phyloP scores from a whole-genome alignment of 2,329 filamentous ascomycete species.

The Clonostachys rosea region DNA sequence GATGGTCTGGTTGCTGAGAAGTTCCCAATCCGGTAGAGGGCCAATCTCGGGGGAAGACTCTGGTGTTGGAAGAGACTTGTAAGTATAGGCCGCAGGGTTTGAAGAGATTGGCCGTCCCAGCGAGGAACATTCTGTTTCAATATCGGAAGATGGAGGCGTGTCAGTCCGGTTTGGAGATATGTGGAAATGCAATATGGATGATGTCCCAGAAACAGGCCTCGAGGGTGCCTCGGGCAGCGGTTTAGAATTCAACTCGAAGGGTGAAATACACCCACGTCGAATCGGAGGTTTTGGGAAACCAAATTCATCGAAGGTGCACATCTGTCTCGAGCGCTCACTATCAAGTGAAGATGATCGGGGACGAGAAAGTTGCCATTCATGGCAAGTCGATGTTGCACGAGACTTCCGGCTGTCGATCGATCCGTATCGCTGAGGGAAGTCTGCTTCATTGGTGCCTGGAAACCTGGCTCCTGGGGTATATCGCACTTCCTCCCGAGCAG shows the following conservation, averaged over 20 bases:
- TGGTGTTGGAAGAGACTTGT: conserved; percentile 17
- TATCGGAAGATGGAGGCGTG: conserved; percentile 25
- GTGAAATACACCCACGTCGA: conserved; percentile 3
- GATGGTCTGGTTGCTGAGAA: conserved; percentile 17
- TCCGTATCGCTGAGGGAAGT: too few species aligned
- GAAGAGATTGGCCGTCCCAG: too few species aligned
- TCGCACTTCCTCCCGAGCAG: conserved; percentile 45
- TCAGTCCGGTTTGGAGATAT: conserved; percentile 15
- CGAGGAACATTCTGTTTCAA: conserved; percentile 15
- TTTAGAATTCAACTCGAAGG: conserved; percentile 11
- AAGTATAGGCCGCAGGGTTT: too few species aligned
- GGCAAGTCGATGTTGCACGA: conserved; percentile 4
- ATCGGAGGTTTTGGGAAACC: conserved; percentile 27
- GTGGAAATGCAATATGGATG: conserved; percentile 12
- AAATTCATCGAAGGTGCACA: conserved; percentile 25
- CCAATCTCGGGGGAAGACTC: conserved; percentile 24
- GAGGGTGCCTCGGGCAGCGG: conserved; percentile 12
- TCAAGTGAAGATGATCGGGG: conserved; percentile 16
- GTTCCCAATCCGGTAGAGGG: conserved; percentile 12
- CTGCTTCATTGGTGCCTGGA: too few species aligned
- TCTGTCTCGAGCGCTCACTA: conserved; percentile 9
- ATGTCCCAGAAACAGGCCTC: conserved; percentile 15
- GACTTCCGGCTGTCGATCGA: not conserved
- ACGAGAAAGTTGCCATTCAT: conserved; percentile 9
- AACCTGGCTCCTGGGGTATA: too few species aligned